phyloP scores from a whole-genome alignment of 2,329 filamentous ascomycete species.

The Colletotrichum paranaense region DNA sequence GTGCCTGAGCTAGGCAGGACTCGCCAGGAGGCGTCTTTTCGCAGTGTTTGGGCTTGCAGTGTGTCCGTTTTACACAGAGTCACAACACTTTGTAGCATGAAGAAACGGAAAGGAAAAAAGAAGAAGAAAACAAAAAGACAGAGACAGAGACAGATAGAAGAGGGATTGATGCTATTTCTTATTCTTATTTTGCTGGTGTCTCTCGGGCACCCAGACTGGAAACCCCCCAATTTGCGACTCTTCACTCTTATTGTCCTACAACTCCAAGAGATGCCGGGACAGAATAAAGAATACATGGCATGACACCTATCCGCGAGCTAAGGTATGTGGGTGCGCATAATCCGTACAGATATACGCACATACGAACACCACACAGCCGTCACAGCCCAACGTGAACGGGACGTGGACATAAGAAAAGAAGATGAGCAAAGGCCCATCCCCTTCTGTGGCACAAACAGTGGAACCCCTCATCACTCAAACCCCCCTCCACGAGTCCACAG shows the following conservation, averaged over 20 bases:
- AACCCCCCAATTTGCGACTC: neutral
- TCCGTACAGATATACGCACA: neutral
- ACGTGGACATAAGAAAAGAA: neutral
- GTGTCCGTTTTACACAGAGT: neutral
- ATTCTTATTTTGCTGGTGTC: neutral
- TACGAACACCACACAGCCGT: constrained; percentile 1
- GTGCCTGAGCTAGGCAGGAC: neutral
- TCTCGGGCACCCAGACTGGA: neutral
- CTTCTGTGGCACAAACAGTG: constrained; percentile 30
- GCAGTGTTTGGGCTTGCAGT: neutral
- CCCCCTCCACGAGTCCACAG: neutral
- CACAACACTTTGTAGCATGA: neutral
- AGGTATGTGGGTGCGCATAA: neutral
- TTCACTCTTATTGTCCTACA: neutral
- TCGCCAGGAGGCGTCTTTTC: neutral
- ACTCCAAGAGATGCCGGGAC: neutral
- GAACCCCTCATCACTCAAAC: neutral
- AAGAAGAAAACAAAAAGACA: neutral
- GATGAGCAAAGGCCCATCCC: constrained; percentile 1
- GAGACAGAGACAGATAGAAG: neutral
- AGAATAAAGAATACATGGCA: neutral
- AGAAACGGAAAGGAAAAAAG: neutral
- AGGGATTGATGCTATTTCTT: neutral
- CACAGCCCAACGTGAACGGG: constrained; percentile 7
- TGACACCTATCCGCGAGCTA: neutral